Base-by-base conservation (phyloP, 1,284 basidiomycete genomes). In the Mycena citricolor region DNA sequence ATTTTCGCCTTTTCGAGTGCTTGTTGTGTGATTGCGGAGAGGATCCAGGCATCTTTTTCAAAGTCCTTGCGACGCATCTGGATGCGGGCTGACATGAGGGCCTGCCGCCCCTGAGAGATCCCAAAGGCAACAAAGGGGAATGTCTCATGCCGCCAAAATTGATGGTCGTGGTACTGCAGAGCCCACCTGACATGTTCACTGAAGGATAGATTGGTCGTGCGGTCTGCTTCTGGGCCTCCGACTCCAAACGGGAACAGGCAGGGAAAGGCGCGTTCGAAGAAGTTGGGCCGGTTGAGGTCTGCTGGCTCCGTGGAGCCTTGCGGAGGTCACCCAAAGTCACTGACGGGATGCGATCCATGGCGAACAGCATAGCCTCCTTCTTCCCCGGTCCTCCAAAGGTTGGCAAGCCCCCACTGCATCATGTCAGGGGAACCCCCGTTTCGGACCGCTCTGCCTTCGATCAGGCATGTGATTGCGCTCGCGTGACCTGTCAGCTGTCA, bases 241-340 rank as follows among this genome's bases (percentile, higher is more conserved):
- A 12, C 10, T 0, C 52, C 54, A 30, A 55, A 55, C 6, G 56
- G 56, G 29, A 54, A 57, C 3, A 57, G 33, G 1, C 29, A 34
- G 0, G 56, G 56, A 10, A 56, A 57, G 2, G 49, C 58, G 17
- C 49, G 47, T 22, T 57, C 56, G 5, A 57, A 60, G 17, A 39
- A 44, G 21, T 55, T 44, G 2, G 48, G 25, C 3, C 46, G 20
- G 4, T 44, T 20, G 3, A 34, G 23, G n/a, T n/a, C n/a, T n/a
- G n/a, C n/a, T n/a, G n/a, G n/a, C 8, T 17, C 36, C 8, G 24
- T 8, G 14, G 16, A 21, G 16, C 25, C 20, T 4, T 30, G 24
- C n/a, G 42, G 39, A 2, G 24, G 32, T 13, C 25, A 2, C 11
- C 31, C 42, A 31, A 54, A 58, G 8, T 51, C 52, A 19, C 30